Evolutionary conservation across 2,329 filamentous ascomycete genomes (phyloP).

Genomic region (Pleochaeta shiraiana): DNA sequence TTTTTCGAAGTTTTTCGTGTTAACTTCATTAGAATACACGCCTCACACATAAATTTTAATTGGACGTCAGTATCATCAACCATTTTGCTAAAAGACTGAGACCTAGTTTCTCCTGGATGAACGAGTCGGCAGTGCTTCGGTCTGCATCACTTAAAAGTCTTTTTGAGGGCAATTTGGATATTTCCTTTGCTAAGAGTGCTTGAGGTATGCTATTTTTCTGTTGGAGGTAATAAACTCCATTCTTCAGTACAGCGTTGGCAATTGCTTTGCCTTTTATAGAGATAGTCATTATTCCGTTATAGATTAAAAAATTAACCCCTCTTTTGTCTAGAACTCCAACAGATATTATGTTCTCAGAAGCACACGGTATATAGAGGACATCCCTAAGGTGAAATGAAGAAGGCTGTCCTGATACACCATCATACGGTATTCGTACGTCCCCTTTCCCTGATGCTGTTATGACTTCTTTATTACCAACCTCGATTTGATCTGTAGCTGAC

Average conservation of each 20-base stretch:
- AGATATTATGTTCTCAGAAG: background rate
- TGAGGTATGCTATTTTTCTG: constrained; percentile 1
- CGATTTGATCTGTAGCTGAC: background rate
- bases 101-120: constrained; percentile 1
- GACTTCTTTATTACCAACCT: background rate
- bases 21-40: background rate
- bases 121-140: background rate
- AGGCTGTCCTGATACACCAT: background rate
- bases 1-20: background rate
- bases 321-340: constrained; percentile 1
- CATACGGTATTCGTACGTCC: background rate
- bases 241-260: background rate
- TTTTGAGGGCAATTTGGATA: background rate
- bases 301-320: background rate
- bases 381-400: background rate
- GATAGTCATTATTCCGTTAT: background rate
- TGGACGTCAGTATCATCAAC: background rate
- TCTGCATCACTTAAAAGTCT: background rate
- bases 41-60: background rate
- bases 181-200: background rate
- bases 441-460: background rate
- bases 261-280: constrained; percentile 1
- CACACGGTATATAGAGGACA: background rate
- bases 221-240: background rate
- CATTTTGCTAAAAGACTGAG: constrained; percentile 1